Base-by-base conservation (phyloP, 495 filamentous ascomycete species). In the Jackrogersella minutella region DNA sequence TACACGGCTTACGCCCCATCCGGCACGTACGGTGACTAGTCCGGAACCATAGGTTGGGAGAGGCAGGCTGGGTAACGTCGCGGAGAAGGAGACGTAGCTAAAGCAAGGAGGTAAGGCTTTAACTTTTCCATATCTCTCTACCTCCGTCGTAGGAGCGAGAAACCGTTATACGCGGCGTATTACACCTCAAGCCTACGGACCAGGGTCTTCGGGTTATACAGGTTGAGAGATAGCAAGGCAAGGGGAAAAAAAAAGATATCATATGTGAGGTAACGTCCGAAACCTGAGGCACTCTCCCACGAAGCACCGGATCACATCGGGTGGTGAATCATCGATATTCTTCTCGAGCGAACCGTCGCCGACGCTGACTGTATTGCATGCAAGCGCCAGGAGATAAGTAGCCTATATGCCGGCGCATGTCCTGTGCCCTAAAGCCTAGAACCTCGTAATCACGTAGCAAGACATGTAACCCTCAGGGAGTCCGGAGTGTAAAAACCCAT, bases 311-410 rank as follows among this genome's bases (percentile, higher is more conserved):
- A 40, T 30, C 16, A 57, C 24, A 57, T 57, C 54, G 40, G 54
- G 16, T 36, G 30, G 16, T 52, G 16, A 33, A 33, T 4, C 24
- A 8, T 28, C 31, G 34, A 26, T 13, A 11, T 26, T 43, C 41
- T 46, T 21, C 41, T n/a, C 5, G 19, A 46, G 41, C 24, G 2
- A 8, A 13, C n/a, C 3, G 26, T 7, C 7, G 49, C 34, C 14
- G 19, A 24, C n/a, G 57, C 44, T 51, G 57, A 60, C 57, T 60
- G 57, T 60, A 41, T 60, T 41, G 26, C n/a, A 51, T 60, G 57
- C 44, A 60, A 47, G 19, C 4, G 16, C 16, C 16, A 39, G 17
- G 40, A 13, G 22, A 14, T 24, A 47, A 40, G 34, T 31, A 50
- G 43, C 41, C n/a, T 28, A 59, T 28, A 28, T 47, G 17, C 28